These are phyloP conservation scores for Hypoxylon fuscum DNA, from an alignment of 495 filamentous ascomycete genomes.

Conservation along the genomic window DNA sequence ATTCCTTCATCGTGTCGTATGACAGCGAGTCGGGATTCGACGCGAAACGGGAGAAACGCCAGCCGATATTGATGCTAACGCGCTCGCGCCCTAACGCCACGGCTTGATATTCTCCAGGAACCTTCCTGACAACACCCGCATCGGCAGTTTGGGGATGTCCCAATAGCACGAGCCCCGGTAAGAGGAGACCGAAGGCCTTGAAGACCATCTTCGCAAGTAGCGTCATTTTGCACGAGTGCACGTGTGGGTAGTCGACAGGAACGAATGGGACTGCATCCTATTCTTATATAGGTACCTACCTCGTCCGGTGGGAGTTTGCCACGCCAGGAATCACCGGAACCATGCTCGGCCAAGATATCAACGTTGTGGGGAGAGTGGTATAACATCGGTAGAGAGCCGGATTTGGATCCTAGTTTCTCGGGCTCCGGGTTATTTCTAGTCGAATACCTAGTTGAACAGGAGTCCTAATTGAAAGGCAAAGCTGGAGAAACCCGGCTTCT, in stretches of 20 bases:
- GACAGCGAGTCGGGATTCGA: slow-evolving; percentile 49
- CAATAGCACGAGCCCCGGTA: slow-evolving; percentile 21
- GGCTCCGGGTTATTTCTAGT: slow-evolving; percentile 36
- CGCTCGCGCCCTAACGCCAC: slow-evolving; percentile 35
- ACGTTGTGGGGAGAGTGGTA: slow-evolving; percentile 18
- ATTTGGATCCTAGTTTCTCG: slow-evolving; percentile 18
- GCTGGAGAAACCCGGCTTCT: neutral
- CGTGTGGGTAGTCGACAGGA: slow-evolving; percentile 6
- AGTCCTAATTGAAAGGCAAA: no score
- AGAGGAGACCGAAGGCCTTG: slow-evolving; percentile 23
- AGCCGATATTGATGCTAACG: slow-evolving; percentile 45
- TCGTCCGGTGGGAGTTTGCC: slow-evolving; percentile 5
- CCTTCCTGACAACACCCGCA: slow-evolving; percentile 17
- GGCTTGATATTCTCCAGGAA: slow-evolving; percentile 10
- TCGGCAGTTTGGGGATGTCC: slow-evolving; percentile 10
- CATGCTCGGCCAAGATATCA: slow-evolving; percentile 17
- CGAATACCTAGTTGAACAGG: slow-evolving; percentile 33
- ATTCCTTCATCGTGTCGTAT: slow-evolving; percentile 48
- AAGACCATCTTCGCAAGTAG: slow-evolving; percentile 19
- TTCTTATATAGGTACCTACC: no score
- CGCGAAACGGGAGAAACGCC: slow-evolving; percentile 50
- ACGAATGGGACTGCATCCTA: neutral
- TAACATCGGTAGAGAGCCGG: slow-evolving; percentile 13
- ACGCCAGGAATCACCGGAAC: slow-evolving; percentile 12
- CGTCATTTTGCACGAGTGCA: slow-evolving; percentile 18